Evolutionary conservation across 2,329 filamentous ascomycete genomes (phyloP).

Genomic region (Plectosphaerella sp.): DNA sequence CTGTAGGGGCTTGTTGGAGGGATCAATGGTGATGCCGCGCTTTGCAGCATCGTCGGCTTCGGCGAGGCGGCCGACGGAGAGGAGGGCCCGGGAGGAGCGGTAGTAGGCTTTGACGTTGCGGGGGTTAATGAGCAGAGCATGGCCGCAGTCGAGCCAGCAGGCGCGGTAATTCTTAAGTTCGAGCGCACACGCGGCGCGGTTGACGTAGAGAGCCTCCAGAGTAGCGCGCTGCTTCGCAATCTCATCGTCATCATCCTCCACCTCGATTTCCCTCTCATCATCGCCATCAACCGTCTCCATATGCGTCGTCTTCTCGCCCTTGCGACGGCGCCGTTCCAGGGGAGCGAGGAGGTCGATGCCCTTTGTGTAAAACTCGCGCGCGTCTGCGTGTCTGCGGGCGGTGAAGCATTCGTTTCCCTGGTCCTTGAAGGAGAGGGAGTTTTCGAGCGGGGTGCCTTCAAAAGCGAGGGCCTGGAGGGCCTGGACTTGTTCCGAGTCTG

Average conservation of each 20-base stretch:
- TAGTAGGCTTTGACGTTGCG: constrained; percentile 88
- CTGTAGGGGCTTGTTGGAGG: constrained; percentile 62
- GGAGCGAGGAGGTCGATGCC: constrained; percentile 68
- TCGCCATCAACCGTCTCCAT: constrained; percentile 7
- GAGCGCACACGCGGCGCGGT: constrained; percentile 86
- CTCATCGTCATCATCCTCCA: constrained; percentile 54
- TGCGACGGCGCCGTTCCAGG: constrained; percentile 54
- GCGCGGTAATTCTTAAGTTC: constrained; percentile 84
- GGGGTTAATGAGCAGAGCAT: constrained; percentile 73
- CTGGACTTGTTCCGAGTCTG: constrained; percentile 79
- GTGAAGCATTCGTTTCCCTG: constrained; percentile 88
- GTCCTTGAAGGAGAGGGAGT: constrained; percentile 80
- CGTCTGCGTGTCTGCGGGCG: constrained; percentile 70
- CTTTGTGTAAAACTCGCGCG: constrained; percentile 87
- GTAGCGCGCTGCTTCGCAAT: constrained; percentile 55
- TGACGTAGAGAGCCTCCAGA: constrained; percentile 75
- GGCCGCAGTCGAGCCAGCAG: constrained; percentile 79
- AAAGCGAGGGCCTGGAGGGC: constrained; percentile 88
- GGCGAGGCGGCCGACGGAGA: constrained; percentile 70
- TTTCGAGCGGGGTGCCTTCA: constrained; percentile 83
- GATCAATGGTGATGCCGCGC: constrained; percentile 69
- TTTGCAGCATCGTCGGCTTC: constrained; percentile 79
- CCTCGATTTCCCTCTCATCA: constrained; percentile 33
- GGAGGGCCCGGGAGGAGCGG: constrained; percentile 72
- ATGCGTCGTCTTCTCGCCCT: constrained; percentile 20